These are phyloP conservation scores for Fraxinus floribunda DNA, from an alignment of 305 asterid species.

Conservation along the genomic window DNA sequence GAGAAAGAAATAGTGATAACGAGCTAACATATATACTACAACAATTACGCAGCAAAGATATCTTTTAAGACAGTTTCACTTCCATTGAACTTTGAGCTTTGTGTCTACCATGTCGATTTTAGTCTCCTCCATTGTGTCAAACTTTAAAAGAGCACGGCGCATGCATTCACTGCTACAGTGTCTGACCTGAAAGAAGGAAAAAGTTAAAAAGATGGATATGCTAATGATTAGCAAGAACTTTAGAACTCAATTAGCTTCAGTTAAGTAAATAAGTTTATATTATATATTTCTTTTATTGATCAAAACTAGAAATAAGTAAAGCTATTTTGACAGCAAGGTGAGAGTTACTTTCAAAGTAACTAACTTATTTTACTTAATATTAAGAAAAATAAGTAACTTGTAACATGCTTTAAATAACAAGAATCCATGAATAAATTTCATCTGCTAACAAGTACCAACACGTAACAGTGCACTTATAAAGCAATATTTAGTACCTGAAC, in stretches of 20 bases:
- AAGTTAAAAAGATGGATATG: background rate
- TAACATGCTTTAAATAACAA: background rate
- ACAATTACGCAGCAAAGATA: conserved; percentile 2
- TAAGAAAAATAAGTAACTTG: background rate
- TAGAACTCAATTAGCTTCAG: conserved; percentile 11
- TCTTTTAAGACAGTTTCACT: conserved; percentile 12
- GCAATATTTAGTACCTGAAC: background rate
- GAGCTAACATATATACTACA: conserved; percentile 7
- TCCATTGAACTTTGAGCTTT: conserved; percentile 13
- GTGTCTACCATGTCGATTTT: conserved; percentile 40
- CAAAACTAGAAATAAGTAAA: background rate
- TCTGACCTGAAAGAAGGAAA: conserved; percentile 40
- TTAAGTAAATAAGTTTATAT: background rate
- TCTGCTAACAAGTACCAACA: background rate
- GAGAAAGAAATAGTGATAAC: background rate
- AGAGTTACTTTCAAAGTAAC: background rate
- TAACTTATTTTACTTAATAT: background rate
- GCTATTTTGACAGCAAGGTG: background rate
- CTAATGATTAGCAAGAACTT: background rate
- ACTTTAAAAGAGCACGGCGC: conserved; percentile 41
- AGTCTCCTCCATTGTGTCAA: conserved; percentile 37
- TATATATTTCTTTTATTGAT: background rate
- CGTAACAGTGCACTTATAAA: background rate
- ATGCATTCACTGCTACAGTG: conserved; percentile 33
- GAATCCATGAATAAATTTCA: background rate